Conservation (phyloP, 2,329 filamentous ascomycete species). For the Colletotrichum sp. region DNA sequence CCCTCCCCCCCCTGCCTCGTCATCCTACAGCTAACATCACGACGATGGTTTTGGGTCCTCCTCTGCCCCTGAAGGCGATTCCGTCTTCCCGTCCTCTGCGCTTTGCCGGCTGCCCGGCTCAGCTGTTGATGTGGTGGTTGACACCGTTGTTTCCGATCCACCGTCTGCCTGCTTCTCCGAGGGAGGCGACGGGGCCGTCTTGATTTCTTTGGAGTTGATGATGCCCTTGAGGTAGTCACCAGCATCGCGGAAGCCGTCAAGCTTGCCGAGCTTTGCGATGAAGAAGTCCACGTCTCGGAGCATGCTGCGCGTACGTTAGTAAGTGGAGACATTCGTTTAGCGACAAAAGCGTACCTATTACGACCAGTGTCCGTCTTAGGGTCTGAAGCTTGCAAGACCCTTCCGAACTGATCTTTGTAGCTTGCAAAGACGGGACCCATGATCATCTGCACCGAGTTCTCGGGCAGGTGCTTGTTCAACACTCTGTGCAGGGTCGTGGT, state of each 20-base stretch:
- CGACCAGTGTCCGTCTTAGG: constrained; percentile 72
- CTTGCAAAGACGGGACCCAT: constrained; percentile 85
- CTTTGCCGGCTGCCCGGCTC: constrained; percentile 11
- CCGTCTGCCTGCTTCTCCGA: constrained; percentile 10
- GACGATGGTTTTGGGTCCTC: constrained; percentile 15
- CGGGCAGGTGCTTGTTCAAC: constrained; percentile 80
- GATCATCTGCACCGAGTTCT: constrained; percentile 78
- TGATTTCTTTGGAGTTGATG: constrained; percentile 62
- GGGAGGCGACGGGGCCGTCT: constrained; percentile 24
- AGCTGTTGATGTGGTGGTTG: background rate
- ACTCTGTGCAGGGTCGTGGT: constrained; percentile 85
- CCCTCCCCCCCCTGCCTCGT: background rate
- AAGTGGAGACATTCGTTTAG: background rate
- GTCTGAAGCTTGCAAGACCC: constrained; percentile 68
- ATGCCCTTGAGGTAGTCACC: constrained; percentile 72
- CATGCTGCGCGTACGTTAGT: constrained; percentile 60
- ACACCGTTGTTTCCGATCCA: constrained; percentile 9
- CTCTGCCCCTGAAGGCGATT: constrained; percentile 14
- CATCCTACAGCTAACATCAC: background rate
- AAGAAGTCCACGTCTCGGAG: constrained; percentile 78
- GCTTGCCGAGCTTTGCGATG: constrained; percentile 71
- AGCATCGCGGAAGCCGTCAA: constrained; percentile 79
- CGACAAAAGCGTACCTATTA: constrained; percentile 64
- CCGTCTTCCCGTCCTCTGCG: constrained; percentile 10
- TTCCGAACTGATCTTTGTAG: constrained; percentile 81